Evolutionary conservation across 257 asterid genomes (phyloP).

Genomic region (Gentiana macrophylla): DNA sequence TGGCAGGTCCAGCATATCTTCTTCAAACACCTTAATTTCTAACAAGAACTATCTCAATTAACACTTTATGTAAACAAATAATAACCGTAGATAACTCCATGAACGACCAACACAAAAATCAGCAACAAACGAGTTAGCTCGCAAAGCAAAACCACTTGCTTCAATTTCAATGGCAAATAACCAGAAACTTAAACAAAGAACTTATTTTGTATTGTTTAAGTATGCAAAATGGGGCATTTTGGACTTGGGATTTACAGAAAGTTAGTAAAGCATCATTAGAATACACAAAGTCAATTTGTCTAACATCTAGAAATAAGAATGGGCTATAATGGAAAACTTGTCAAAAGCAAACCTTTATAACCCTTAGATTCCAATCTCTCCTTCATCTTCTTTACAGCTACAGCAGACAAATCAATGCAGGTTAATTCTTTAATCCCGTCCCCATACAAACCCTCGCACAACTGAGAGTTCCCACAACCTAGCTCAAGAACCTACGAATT

Average conservation of each 20-base stretch:
- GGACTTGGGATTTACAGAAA: too few relatives aligned
- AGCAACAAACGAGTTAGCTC: too few relatives aligned
- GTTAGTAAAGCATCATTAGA: too few relatives aligned
- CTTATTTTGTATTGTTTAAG: too few relatives aligned
- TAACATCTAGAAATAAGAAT: too few relatives aligned
- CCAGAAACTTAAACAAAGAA: too few relatives aligned
- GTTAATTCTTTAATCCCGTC: conserved; percentile 78
- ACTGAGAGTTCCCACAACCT: conserved; percentile 95
- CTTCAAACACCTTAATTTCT: conserved; percentile 83
- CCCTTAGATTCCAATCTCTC: conserved; percentile 65
- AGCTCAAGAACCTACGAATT: conserved; percentile 64
- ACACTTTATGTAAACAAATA: neutral
- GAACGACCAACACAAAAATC: neutral
- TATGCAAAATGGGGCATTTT: too few relatives aligned
- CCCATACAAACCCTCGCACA: conserved; percentile 59
- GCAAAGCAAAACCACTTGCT: too few relatives aligned
- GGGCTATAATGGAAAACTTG: too few relatives aligned
- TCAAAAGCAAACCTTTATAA: conserved; percentile 33
- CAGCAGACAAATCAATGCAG: conserved; percentile 83
- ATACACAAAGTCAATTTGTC: too few relatives aligned
- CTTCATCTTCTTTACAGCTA: conserved; percentile 85
- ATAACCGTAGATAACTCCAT: neutral
- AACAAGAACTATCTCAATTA: conserved; percentile 13
- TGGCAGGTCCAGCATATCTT: conserved; percentile 94
- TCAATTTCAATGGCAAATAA: too few relatives aligned